Evolutionary conservation across 257 asterid species (phyloP).

Genomic region (Plectranthus barbatus): DNA sequence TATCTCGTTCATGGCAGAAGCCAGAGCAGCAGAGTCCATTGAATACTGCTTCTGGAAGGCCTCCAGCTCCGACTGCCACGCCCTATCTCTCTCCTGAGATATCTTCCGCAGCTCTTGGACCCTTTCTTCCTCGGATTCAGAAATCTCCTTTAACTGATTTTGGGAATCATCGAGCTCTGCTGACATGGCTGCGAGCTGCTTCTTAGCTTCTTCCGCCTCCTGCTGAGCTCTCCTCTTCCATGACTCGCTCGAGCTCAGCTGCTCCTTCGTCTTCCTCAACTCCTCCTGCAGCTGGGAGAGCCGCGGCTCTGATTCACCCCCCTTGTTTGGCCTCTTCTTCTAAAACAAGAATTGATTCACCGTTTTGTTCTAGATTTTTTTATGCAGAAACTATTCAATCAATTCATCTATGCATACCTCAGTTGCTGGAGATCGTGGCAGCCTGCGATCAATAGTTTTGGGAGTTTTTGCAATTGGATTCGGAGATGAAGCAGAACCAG

Average conservation of each 20-base stretch:
- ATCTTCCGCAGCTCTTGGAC: slow-evolving; percentile 50
- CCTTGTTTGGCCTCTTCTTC: slow-evolving; percentile 49
- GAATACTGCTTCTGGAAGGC: slow-evolving; percentile 70
- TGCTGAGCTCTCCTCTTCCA: slow-evolving; percentile 48
- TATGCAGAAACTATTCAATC: neutral
- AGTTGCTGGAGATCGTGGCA: slow-evolving; percentile 45
- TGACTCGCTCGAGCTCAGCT: slow-evolving; percentile 62
- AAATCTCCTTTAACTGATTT: slow-evolving; percentile 51
- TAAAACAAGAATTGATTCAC: slow-evolving; percentile 9
- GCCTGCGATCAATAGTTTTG: slow-evolving; percentile 48
- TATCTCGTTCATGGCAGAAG: slow-evolving; percentile 63
- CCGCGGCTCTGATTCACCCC: slow-evolving; percentile 54
- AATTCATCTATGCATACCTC: slow-evolving; percentile 36
- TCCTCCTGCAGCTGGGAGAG: slow-evolving; percentile 70
- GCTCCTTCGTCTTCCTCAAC: slow-evolving; percentile 57
- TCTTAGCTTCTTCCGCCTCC: slow-evolving; percentile 64
- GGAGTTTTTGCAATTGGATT: slow-evolving; percentile 36
- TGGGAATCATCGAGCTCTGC: slow-evolving; percentile 57
- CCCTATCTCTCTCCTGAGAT: slow-evolving; percentile 76
- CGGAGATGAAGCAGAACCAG: slow-evolving; percentile 41
- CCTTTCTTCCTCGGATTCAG: slow-evolving; percentile 71
- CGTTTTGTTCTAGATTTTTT: neutral
- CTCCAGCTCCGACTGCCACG: slow-evolving; percentile 79
- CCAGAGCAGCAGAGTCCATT: slow-evolving; percentile 58
- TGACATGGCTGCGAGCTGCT: slow-evolving; percentile 51